A percentile compares a stretch with the other conserved stretches of the same genome.
These are phyloP conservation scores for Hemisphaericaspora nanyangensis DNA, from an alignment of 805 yeast genomes.

Conservation along the genomic window DNA sequence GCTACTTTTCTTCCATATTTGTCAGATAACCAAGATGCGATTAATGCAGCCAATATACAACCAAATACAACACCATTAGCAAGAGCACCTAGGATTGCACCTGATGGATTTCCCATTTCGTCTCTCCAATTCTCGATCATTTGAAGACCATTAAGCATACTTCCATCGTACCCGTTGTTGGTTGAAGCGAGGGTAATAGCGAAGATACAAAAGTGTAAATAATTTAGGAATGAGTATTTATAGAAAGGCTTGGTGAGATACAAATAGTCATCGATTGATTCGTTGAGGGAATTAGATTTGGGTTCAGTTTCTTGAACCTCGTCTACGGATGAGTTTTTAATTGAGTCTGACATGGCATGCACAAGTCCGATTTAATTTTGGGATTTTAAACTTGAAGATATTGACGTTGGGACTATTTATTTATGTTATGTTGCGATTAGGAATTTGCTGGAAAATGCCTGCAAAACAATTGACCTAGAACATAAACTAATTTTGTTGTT, in stretches of 20 bases:
- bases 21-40: constrained; percentile 30
- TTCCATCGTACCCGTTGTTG: constrained; percentile 47
- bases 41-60: constrained; percentile 22
- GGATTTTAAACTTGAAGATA: too few species aligned
- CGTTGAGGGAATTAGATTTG: too few species aligned
- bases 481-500: too few species aligned
- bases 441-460: too few species aligned
- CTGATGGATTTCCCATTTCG: constrained; percentile 37
- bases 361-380: too few species aligned
- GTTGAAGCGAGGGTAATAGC: constrained; percentile 45
- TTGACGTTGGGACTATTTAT: too few species aligned
- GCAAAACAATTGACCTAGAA: too few species aligned
- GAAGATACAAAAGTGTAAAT: constrained; percentile 34
- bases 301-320: too few species aligned
- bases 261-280: constrained; percentile 12
- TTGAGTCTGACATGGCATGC: too few species aligned
- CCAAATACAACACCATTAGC: constrained; percentile 43
- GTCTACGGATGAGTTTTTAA: too few species aligned
- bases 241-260: constrained; percentile 24
- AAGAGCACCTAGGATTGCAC: constrained; percentile 39
- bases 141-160: constrained; percentile 51
- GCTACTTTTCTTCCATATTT: constrained; percentile 36
- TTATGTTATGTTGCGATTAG: too few species aligned
- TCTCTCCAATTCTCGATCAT: constrained; percentile 38
- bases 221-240: constrained; percentile 33